These are phyloP conservation scores for Macrotyloma uniflorum DNA, from an alignment of 306 rosid species.

Conservation along the genomic window DNA sequence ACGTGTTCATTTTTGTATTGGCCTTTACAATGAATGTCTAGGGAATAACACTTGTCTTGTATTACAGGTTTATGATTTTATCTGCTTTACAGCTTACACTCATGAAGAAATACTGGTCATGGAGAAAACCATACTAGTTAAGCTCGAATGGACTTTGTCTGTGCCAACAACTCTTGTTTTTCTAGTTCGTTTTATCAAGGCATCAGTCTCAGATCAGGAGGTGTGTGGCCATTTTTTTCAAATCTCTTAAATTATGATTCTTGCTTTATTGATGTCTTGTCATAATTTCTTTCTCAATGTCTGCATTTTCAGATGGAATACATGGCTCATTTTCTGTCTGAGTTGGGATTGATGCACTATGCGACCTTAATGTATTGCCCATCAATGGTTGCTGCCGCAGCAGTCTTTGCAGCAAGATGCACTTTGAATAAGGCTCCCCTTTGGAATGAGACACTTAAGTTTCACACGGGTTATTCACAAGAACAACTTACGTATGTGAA, in stretches of 20 bases:
- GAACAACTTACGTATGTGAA: slow-evolving; percentile 54
- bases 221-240: slow-evolving; percentile 14
- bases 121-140: slow-evolving; percentile 80
- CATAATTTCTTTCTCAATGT: not conserved
- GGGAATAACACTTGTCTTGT: not conserved
- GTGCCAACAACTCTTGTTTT: slow-evolving; percentile 66
- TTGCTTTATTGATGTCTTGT: not conserved
- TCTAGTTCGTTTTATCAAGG: not conserved
- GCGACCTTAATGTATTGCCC: slow-evolving; percentile 63
- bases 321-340: slow-evolving; percentile 70
- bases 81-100: slow-evolving; percentile 71
- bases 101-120: slow-evolving; percentile 65
- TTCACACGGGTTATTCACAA: slow-evolving; percentile 72
- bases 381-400: slow-evolving; percentile 89
- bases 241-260: not conserved
- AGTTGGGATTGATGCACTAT: slow-evolving; percentile 75
- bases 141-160: slow-evolving; percentile 80
- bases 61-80: slow-evolving; percentile 73
- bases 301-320: slow-evolving; percentile 54
- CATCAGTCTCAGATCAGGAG: not conserved
- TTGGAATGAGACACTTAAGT: slow-evolving; percentile 76
- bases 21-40: not conserved
- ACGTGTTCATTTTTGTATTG: not conserved
- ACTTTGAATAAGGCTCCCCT: slow-evolving; percentile 61
- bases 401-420: slow-evolving; percentile 83